These are phyloP conservation scores for Nigrograna mackinnonii DNA, from an alignment of 2,329 filamentous ascomycete species.

Conservation along the genomic window DNA sequence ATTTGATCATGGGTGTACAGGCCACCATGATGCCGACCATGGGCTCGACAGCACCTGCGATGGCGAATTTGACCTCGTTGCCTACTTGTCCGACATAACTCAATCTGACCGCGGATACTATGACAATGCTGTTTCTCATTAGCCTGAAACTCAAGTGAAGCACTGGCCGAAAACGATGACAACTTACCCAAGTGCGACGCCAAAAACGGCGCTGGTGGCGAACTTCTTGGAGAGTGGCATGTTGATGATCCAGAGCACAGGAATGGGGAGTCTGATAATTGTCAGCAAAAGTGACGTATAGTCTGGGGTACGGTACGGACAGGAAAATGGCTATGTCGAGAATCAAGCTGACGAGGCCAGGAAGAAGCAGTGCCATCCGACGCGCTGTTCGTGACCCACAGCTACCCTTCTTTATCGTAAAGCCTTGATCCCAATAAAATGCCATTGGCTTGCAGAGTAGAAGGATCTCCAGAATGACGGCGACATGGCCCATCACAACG, in stretches of 20 bases:
- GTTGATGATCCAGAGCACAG: slow-evolving; percentile 1
- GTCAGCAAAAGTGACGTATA: too few species aligned
- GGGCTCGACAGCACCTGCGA: slow-evolving; percentile 4
- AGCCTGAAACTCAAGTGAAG: background rate
- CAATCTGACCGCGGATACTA: slow-evolving; percentile 5
- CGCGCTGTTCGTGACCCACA: too few species aligned
- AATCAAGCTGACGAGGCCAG: too few species aligned
- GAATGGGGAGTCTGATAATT: slow-evolving; percentile 1
- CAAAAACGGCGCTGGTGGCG: slow-evolving; percentile 4
- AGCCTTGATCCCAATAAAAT: too few species aligned
- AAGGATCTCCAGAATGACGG: too few species aligned
- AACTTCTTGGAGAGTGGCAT: slow-evolving; percentile 4
- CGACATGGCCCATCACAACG: too few species aligned
- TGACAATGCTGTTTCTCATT: slow-evolving; percentile 7
- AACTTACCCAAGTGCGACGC: slow-evolving; percentile 4
- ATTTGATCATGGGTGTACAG: slow-evolving; percentile 4
- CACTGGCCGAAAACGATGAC: background rate
- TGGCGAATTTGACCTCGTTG: slow-evolving; percentile 1
- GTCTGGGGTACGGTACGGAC: too few species aligned
- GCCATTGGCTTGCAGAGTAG: too few species aligned
- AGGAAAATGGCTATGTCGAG: too few species aligned
- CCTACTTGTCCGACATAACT: background rate
- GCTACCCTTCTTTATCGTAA: too few species aligned
- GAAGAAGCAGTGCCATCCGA: too few species aligned
- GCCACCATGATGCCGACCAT: slow-evolving; percentile 7